Evolutionary conservation across 192 early-diverging fungal genomes (phyloP), one percentile per base, ranked within the genome.

Genomic region (Radiomyces spectabilis): DNA sequence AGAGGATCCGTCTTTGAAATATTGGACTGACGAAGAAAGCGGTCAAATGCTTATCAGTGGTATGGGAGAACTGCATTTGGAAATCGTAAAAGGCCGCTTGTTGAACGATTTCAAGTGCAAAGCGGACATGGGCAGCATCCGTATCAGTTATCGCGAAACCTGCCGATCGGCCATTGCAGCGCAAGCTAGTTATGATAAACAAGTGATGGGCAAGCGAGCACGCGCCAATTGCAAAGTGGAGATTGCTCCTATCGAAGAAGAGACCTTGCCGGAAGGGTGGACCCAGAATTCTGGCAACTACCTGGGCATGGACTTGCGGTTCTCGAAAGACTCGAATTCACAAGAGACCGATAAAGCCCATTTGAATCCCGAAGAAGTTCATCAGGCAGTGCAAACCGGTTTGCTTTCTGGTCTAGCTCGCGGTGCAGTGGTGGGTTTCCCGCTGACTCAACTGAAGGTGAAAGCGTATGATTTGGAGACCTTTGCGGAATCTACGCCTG

Each of bases 61-160:
- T 0, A 94, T 95, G 92, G 95, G 95, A 5, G 95, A 95, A 57
- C 73, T 97, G 45, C 95, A 97, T 62, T 63, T 97, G 26, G 94
- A 97, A 53, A 86, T 97, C 13, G 81, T 91, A 10, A 82, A 82
- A 35, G 91, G 92, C 30, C 68, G 93, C n/a, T 67, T 98, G 21
- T 32, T 85, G n/a, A 83, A 84, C 25, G 85, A 85, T 24, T 84
- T 89, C 58, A 82, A 83, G 49, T 81, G 87, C 48, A 81, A 84
- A 22, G 85, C 86, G 12, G 76, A 83, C 16, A 83, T 96, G 65
- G 95, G 95, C 8, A 70, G 74, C 29, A 88, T 96, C 74, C 74
- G 83, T 29, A 92, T 98, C 50, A 80, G 83, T 19, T 96, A 92
- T 65, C 79, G 94, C 44, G 95, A 98, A 53, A 88, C 78, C 5